Evolutionary conservation across 352 stramenopile species (phyloP), one percentile per base, ranked within the genome.

Genomic region (Phytopythium oedochilum): DNA sequence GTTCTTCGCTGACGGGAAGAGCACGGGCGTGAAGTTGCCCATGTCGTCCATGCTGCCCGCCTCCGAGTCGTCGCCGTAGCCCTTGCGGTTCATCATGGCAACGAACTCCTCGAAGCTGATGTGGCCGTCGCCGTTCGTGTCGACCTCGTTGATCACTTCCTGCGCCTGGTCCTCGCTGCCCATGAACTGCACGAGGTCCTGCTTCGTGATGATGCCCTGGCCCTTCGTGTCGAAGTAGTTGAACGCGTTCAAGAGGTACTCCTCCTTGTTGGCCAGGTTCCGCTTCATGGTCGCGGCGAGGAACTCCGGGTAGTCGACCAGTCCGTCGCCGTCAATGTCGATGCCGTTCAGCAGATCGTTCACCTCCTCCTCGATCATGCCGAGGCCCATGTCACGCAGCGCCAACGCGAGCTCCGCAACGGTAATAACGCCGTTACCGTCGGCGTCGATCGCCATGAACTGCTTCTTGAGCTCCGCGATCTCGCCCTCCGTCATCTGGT

Each of bases 101-200:
- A 93, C 73, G 61, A 98, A 98, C 63, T 98, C 92, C 25, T 96
- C 78, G 59, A 97, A 98, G 64, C 75, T 95, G 64, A 98, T 97
- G 44, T 88, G 65, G 12, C 89, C 90, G 63, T 98, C 92, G 40
- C 89, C 79, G 60, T 97, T 91, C 34, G 66, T 70, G 63, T 97
- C 90, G 32, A 98, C 76, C n/a, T 96, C 88, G 36, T 92, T 57
- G 51, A 98, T 97, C 36, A 98, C 77, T 48, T 97, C 90, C 47
- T 92, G 77, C 38, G 90, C 92, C 53, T 97, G 90, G 54, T 93
- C 83, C 56, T 96, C 85, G 60, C 83, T 96, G 47, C 92, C 88
- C 82, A 98, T 97, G 57, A 97, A 94, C 57, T 89, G 79, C 32
- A 90, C 78, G 46, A 98, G 74, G 61, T 98, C 92, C 10, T 74